Conservation (phyloP, 345 rosid species). For the Eucalyptus erythrocorys region DNA sequence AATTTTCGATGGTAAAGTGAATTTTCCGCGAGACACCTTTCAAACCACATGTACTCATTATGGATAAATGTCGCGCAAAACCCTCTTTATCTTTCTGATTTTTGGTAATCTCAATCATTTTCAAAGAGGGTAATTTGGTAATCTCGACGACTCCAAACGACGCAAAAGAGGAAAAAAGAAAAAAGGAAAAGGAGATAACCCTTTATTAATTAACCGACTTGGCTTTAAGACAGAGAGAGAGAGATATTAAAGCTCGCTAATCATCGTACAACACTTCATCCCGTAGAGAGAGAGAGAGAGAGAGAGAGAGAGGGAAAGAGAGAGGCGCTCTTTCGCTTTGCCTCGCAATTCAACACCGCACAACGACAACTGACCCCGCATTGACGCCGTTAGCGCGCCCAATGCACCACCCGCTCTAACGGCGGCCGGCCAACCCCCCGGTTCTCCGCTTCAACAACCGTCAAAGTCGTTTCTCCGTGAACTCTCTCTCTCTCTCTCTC, state of each 20-base stretch:
- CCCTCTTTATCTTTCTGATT: background rate
- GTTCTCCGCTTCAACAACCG: constrained; percentile 8
- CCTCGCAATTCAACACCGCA: background rate
- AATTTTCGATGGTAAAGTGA: background rate
- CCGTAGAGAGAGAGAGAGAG: no score
- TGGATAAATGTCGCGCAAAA: background rate
- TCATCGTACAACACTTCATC: background rate
- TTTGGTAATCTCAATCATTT: background rate
- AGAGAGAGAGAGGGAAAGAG: no score
- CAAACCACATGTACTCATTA: background rate
- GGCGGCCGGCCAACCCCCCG: background rate
- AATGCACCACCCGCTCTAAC: background rate
- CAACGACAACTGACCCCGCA: background rate
- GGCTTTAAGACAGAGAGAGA: background rate
- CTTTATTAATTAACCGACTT: background rate
- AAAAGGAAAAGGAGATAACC: background rate
- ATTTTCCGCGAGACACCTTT: background rate
- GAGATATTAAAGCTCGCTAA: background rate
- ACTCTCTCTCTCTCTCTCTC: background rate
- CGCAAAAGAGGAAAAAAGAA: background rate
- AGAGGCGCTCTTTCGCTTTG: no score
- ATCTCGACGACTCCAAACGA: background rate
- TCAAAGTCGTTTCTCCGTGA: background rate
- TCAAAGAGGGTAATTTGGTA: background rate
- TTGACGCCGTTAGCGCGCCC: background rate